A percentile compares a stretch with the other conserved stretches of the same genome.
These are phyloP conservation scores for Mycena sanguinolenta DNA, from an alignment of 768 basidiomycete genomes.

Conservation along the genomic window DNA sequence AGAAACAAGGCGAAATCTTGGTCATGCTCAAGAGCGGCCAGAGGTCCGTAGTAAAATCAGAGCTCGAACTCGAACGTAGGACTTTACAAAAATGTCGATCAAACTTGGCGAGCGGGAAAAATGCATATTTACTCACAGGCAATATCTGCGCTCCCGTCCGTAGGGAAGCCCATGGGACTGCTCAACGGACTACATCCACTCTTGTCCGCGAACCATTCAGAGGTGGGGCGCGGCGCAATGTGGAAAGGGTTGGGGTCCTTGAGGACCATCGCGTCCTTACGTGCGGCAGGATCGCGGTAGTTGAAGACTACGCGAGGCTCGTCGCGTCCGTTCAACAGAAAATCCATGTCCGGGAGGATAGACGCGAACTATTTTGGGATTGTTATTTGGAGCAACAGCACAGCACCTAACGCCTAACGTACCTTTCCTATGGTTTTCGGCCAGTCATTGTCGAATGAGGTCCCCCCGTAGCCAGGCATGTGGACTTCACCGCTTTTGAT, in stretches of 20 bases:
- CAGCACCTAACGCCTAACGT: neutral
- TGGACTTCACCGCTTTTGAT: constrained; percentile 29
- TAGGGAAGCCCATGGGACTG: constrained; percentile 28
- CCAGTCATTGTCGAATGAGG: constrained; percentile 36
- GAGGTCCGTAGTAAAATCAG: constrained; percentile 39
- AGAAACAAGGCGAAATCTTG: constrained; percentile 37
- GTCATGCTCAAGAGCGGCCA: constrained; percentile 39
- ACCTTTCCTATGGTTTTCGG: constrained; percentile 27
- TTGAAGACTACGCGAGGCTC: constrained; percentile 39
- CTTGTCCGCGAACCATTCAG: constrained; percentile 28
- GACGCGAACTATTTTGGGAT: constrained; percentile 20
- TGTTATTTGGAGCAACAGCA: neutral
- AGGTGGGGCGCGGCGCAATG: constrained; percentile 27
- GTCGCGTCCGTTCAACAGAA: constrained; percentile 37
- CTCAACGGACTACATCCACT: constrained; percentile 33
- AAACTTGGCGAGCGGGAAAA: neutral
- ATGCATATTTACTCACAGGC: constrained; percentile 26
- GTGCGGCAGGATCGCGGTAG: constrained; percentile 30
- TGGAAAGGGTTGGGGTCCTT: constrained; percentile 36
- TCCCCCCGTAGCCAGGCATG: constrained; percentile 30
- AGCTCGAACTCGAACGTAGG: constrained; percentile 36
- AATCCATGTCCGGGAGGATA: constrained; percentile 37
- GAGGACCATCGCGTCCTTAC: constrained; percentile 30
- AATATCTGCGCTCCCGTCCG: constrained; percentile 34
- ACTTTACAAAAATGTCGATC: constrained; percentile 15